Base-by-base conservation (phyloP, 225 moss, liverwort and hornwort genomes). In the Antitrichia curtipendula region DNA sequence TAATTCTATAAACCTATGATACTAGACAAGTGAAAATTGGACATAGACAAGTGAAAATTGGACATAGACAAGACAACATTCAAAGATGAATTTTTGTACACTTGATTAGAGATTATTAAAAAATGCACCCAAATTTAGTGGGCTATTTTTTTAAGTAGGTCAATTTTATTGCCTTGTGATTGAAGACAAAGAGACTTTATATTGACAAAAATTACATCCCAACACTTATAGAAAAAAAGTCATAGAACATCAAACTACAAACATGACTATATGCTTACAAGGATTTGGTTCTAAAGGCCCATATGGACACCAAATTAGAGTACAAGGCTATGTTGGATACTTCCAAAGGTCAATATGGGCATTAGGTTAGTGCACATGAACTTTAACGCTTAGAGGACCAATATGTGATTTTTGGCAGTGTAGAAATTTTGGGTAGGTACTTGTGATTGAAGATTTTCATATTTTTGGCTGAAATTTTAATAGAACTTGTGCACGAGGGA, bases 101-200 rank as follows among this genome's bases (percentile, higher is more conserved):
- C 2, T 29, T 28, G 6, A 17, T 28, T 29, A 9, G 3, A 28
- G 6, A 28, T 43, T 43, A 28, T 28, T 71, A 27, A 16, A 27
- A 71, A 71, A 70, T 70, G 16, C 9, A 7, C 4, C 9, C 27
- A 8, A 68, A 70, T 41, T 41, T 3, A 70, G 1, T 43, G 16
- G 27, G 2, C 4, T 70, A 25, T 16, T 41, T 70, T 21, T 1
- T 24, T 7, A 41, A 14, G 2, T 25, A 41, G 16, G 5, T 27
- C 27, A 71, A 43, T 4, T 41, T 71, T 28, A 7, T 43, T 28
- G 43, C 16, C 10, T 28, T 3, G 0, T 10, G 4, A 28, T 72
- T 0, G 0, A 5, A 28, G 3, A 2, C 0, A 3, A 41, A 0
- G 6, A 43, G 9, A 15, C 7, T 71, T 47, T 6, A 29, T 7